phyloP scores from a whole-genome alignment of 306 rosid species.

The Prunus armeniaca region DNA sequence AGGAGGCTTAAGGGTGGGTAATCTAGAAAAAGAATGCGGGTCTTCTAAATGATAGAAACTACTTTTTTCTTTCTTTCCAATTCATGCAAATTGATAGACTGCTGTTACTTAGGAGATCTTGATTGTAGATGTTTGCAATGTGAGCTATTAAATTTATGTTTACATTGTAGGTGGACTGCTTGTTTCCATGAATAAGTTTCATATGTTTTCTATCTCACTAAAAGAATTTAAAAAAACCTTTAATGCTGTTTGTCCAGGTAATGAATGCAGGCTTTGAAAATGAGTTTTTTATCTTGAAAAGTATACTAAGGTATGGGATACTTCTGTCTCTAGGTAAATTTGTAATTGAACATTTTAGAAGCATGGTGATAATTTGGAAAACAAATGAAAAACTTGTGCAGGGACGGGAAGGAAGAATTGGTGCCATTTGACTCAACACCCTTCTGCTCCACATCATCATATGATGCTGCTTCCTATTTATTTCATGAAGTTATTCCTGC shows the following conservation, averaged over 20 bases:
- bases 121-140: neutral
- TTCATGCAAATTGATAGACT: neutral
- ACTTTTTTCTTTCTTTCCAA: neutral
- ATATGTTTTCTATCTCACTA: neutral
- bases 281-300: constrained; percentile 78
- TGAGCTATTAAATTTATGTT: neutral
- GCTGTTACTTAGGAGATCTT: neutral
- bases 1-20: neutral
- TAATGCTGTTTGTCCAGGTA: constrained; percentile 46
- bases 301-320: constrained; percentile 55
- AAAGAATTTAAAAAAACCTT: neutral
- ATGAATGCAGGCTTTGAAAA: constrained; percentile 91
- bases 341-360: neutral
- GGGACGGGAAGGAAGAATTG: constrained; percentile 89
- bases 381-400: constrained; percentile 25
- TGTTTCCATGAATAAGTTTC: neutral
- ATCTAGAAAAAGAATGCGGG: neutral
- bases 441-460: constrained; percentile 67
- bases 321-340: constrained; percentile 5
- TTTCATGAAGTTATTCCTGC: constrained; percentile 56
- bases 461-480: constrained; percentile 68
- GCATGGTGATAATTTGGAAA: constrained; percentile 17
- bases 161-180: neutral
- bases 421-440: constrained; percentile 64
- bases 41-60: neutral